Evolutionary conservation across 73 alveolate genomes (phyloP).

Genomic region (Tetrahymena malaccensis): DNA sequence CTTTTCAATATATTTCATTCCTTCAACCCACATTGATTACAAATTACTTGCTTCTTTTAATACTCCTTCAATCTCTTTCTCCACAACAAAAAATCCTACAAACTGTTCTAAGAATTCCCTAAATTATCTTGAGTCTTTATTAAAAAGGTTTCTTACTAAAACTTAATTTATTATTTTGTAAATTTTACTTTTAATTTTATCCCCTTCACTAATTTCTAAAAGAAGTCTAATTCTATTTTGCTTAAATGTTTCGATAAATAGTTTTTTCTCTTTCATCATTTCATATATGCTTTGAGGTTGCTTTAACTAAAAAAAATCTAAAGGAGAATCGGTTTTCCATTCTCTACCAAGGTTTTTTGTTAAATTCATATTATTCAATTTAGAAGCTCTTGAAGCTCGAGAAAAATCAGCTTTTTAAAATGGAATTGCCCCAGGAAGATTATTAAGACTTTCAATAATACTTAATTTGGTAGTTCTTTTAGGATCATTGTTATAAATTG

Average conservation of each 20-base stretch:
- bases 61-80: not conserved
- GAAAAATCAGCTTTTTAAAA: not conserved
- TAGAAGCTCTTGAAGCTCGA: not conserved
- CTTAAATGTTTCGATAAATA: not conserved
- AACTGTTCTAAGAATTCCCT: not conserved
- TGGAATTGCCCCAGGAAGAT: not conserved
- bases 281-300: not conserved
- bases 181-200: not conserved
- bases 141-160: not conserved
- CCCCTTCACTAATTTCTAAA: not conserved
- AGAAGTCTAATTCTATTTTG: not conserved
- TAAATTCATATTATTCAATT: not conserved
- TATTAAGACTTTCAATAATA: not conserved
- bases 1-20: not conserved
- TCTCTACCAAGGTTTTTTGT: not conserved
- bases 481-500: not conserved
- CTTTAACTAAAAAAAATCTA: not conserved
- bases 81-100: not conserved
- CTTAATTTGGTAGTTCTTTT: not conserved
- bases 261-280: not conserved
- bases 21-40: not conserved
- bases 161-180: not conserved
- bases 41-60: not conserved
- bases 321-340: not conserved
- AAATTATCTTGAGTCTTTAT: not conserved